These are phyloP conservation scores for Spiraea crenata DNA, from an alignment of 331 rosid species.

Conservation along the genomic window DNA sequence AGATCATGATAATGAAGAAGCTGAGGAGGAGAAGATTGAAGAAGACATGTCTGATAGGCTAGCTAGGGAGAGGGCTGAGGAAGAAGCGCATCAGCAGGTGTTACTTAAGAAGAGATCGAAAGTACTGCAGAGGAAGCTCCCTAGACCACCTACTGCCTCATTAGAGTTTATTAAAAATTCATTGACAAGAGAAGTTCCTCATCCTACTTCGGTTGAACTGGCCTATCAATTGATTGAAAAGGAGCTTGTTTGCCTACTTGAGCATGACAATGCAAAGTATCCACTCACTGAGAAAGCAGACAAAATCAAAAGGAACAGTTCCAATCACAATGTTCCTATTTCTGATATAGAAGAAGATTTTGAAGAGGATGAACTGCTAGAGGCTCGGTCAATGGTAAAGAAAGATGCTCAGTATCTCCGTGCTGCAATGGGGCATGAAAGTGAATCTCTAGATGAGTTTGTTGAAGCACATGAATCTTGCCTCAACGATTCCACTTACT, in stretches of 20 bases:
- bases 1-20: constrained; percentile 42
- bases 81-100: constrained; percentile 79
- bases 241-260: constrained; percentile 71
- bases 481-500: constrained; percentile 77
- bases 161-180: constrained; percentile 74
- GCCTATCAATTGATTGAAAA: constrained; percentile 79
- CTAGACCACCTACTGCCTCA: constrained; percentile 87
- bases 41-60: constrained; percentile 95
- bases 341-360: constrained; percentile 68
- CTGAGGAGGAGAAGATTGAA: constrained; percentile 64
- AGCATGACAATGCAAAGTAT: constrained; percentile 88
- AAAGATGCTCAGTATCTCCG: constrained; percentile 69
- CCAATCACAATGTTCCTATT: constrained; percentile 45
- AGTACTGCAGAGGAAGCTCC: constrained; percentile 92
- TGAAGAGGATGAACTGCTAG: constrained; percentile 71
- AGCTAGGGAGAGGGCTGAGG: constrained; percentile 91
- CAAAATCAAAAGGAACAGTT: constrained; percentile 71
- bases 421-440: constrained; percentile 87
- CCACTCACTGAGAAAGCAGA: constrained; percentile 60
- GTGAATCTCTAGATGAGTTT: constrained; percentile 75
- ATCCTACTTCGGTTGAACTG: constrained; percentile 80
- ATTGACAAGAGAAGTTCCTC: constrained; percentile 77
- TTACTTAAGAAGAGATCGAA: constrained; percentile 89
- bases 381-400: constrained; percentile 67
- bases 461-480: constrained; percentile 82